These are phyloP conservation scores for Blastobotrys muscicola DNA, from an alignment of 805 yeast species.

Conservation along the genomic window DNA sequence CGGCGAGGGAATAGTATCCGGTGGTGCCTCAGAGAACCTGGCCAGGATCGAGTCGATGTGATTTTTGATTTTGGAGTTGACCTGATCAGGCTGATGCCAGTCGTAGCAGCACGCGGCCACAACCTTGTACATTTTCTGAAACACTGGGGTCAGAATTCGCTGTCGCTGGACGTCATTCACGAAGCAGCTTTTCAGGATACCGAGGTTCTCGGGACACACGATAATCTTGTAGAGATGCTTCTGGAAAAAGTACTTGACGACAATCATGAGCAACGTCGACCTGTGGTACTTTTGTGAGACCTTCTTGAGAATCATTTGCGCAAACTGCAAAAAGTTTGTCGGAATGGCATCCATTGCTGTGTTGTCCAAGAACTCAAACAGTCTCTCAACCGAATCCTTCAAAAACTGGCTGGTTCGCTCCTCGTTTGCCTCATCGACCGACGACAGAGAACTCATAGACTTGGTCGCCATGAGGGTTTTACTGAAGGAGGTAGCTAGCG, in stretches of 20 bases:
- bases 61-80: slow-evolving; percentile 1
- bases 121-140: slow-evolving; percentile 6
- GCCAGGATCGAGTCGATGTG: slow-evolving; percentile 10
- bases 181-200: slow-evolving; percentile 14
- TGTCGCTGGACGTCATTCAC: slow-evolving; percentile 18
- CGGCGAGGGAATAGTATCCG: not conserved
- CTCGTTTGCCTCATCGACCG: slow-evolving; percentile 8
- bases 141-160: slow-evolving; percentile 14
- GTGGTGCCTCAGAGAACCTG: slow-evolving; percentile 5
- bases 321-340: slow-evolving; percentile 11
- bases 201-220: slow-evolving; percentile 17
- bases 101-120: slow-evolving; percentile 9
- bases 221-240: slow-evolving; percentile 10
- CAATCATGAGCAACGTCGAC: slow-evolving; percentile 8
- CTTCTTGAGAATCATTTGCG: slow-evolving; percentile 9
- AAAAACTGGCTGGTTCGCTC: slow-evolving; percentile 8
- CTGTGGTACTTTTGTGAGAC: slow-evolving; percentile 3
- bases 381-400: slow-evolving; percentile 3
- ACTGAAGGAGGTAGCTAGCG: not conserved
- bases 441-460: slow-evolving; percentile 12
- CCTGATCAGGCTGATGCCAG: slow-evolving; percentile 4
- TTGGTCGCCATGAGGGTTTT: not conserved
- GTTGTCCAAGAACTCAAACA: slow-evolving; percentile 11
- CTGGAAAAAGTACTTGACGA: slow-evolving; percentile 16
- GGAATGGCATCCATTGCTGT: slow-evolving; percentile 14